Base-by-base conservation (phyloP, 2,329 filamentous ascomycete species). In the Sclerotinia glacialis region DNA sequence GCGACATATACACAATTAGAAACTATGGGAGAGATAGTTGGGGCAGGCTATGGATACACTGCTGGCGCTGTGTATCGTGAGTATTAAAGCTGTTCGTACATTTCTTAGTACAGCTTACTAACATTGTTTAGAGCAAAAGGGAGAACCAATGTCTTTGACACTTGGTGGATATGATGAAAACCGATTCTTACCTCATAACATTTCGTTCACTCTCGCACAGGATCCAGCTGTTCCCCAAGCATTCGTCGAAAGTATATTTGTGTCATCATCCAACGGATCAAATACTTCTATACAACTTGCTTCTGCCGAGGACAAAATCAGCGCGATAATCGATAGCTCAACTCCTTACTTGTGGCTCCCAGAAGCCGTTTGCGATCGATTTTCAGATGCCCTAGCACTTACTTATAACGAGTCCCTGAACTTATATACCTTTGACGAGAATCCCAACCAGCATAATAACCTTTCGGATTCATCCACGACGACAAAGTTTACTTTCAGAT, bases 21-120 rank as follows among this genome's bases (percentile, higher is more conserved):
- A 37, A 9, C 11, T 16, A 78, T 89, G 62, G 83, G 90, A 53
- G 83, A 87, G 73, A 77, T 82, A 14, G 81, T 83, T 66, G 83
- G 84, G 11, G 79, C 78, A 67, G 90, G 88, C 52, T 92, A 90
- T 74, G 89, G 88, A 62, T 93, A 88, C 75, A 92, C 90, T 4
- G 89, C 89, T 50, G 90, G 90, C 21, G 89, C 89, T n/a, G 83
- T 83, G 69, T 92, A 92, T 73, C 83, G 87, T 88, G 79, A 76
- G 83, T 77, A 31, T 50, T 34, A 31, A 53, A 56, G 26, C 67
- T 21, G n/a, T 23, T 34, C 1, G 2, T 16, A 8, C 1, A 21
- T 5, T 5, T 37, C 46, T 34, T 23, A 5, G 23, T 26, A 46
- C 9, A 28, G 44, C n/a, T 54, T 68, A 64, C 69, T 78, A 65